Conservation (phyloP, 345 rosid species). For the Salix viminalis region DNA sequence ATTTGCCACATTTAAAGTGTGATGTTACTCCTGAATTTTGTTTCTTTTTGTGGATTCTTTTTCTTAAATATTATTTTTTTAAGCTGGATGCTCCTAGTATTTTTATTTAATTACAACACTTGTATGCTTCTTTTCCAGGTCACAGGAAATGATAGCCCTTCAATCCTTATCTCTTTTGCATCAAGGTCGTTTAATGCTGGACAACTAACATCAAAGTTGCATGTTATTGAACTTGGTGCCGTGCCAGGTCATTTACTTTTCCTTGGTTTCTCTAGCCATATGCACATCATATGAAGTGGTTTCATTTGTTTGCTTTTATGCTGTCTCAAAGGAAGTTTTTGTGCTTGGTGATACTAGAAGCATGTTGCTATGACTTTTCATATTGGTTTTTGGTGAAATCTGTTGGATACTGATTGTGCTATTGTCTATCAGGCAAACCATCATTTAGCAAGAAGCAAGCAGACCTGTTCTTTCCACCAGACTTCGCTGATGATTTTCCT, state of each 20-base stretch:
- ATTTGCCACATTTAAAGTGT: conserved; percentile 79
- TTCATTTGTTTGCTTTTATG: not conserved
- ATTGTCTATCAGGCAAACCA: conserved; percentile 12
- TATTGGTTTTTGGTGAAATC: not conserved
- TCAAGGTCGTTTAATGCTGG: conserved; percentile 82
- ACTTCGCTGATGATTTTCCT: conserved; percentile 28
- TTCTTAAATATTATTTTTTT: not conserved
- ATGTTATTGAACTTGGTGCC: conserved; percentile 94
- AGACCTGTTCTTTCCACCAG: conserved; percentile 26
- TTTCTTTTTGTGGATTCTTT: not conserved
- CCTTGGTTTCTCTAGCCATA: not conserved
- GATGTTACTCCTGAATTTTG: not conserved
- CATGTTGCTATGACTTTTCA: not conserved
- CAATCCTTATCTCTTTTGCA: conserved; percentile 83
- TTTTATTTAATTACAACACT: not conserved
- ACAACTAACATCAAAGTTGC: conserved; percentile 79
- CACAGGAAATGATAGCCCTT: conserved; percentile 87
- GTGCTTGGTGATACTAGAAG: not conserved
- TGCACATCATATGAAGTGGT: not conserved
- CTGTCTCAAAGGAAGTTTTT: not conserved
- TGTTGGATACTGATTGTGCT: not conserved
- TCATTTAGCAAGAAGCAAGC: conserved; percentile 27
- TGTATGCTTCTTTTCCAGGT: conserved; percentile 29
- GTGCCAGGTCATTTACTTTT: conserved; percentile 57
- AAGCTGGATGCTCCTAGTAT: not conserved